A percentile compares a stretch with the other conserved stretches of the same genome.
Evolutionary conservation across 176 grass and related monocot species (phyloP).

Genomic region (Raddia distichophylla): DNA sequence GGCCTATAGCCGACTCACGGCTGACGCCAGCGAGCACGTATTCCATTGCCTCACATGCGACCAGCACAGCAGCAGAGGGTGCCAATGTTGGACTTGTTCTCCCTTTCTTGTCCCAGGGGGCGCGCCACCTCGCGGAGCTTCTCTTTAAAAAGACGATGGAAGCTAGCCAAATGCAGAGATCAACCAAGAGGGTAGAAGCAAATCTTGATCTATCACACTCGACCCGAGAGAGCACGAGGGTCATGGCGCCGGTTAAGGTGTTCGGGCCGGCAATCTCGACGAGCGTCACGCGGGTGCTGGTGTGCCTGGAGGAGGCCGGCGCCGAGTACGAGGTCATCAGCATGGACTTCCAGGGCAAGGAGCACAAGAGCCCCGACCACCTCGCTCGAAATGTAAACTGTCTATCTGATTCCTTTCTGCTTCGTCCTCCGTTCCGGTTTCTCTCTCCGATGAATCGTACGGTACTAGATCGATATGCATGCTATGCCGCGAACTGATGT

Average conservation of each 20-base stretch:
- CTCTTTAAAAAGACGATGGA: no score
- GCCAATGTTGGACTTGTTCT: no score
- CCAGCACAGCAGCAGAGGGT: no score
- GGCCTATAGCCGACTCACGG: no score
- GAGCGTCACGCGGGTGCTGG: slow-evolving; percentile 34
- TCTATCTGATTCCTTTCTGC: background rate
- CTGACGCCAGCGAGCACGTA: no score
- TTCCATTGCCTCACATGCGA: no score
- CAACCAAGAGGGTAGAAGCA: no score
- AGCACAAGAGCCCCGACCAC: slow-evolving; percentile 40
- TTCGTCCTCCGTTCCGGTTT: background rate
- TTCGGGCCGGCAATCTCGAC: slow-evolving; percentile 41
- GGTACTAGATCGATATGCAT: no score
- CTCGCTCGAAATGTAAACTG: slow-evolving; percentile 47
- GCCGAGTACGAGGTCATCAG: slow-evolving; percentile 48
- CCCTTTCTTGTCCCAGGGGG: no score
- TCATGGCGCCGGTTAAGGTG: slow-evolving; percentile 38
- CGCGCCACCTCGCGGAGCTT: no score
- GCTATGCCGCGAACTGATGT: background rate
- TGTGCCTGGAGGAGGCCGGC: background rate
- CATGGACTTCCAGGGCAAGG: background rate
- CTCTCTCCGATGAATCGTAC: no score
- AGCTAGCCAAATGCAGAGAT: no score
- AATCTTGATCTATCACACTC: background rate
- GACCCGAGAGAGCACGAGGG: background rate